Conservation (phyloP, 1,139 yeast genomes). For the Debaryomyces psychrophilus region DNA sequence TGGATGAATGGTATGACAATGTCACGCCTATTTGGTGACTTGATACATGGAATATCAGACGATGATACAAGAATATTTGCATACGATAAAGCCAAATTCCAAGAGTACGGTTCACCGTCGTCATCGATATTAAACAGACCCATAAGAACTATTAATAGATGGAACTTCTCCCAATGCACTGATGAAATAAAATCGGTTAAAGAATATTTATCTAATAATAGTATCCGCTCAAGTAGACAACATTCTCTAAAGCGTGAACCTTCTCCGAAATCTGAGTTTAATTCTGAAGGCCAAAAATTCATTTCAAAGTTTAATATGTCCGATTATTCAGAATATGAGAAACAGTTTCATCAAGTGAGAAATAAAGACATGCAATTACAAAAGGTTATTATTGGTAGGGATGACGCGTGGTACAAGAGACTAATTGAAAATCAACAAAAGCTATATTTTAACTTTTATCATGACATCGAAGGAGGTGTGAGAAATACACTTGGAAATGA, state of each 20-base stretch:
- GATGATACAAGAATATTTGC: slow-evolving; percentile 19
- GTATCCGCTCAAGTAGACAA: not conserved
- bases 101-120: slow-evolving; percentile 26
- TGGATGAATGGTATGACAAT: slow-evolving; percentile 51
- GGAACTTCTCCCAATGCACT: slow-evolving; percentile 38
- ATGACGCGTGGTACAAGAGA: slow-evolving; percentile 23
- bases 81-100: slow-evolving; percentile 34
- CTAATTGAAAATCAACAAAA: slow-evolving; percentile 24
- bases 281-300: not conserved
- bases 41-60: slow-evolving; percentile 25
- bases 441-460: slow-evolving; percentile 6
- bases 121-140: slow-evolving; percentile 20
- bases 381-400: slow-evolving; percentile 30
- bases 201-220: not conserved
- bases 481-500: not conserved
- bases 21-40: slow-evolving; percentile 46
- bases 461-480: slow-evolving; percentile 10
- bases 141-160: slow-evolving; percentile 33
- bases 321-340: not conserved
- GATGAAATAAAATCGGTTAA: slow-evolving; percentile 29
- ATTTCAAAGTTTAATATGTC: slow-evolving; percentile 6
- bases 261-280: not conserved
- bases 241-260: not conserved
- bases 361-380: slow-evolving; percentile 26
- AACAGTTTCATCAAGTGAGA: not conserved